Conservation (phyloP, 768 basidiomycete genomes). For the Polyporus arcularius region DNA sequence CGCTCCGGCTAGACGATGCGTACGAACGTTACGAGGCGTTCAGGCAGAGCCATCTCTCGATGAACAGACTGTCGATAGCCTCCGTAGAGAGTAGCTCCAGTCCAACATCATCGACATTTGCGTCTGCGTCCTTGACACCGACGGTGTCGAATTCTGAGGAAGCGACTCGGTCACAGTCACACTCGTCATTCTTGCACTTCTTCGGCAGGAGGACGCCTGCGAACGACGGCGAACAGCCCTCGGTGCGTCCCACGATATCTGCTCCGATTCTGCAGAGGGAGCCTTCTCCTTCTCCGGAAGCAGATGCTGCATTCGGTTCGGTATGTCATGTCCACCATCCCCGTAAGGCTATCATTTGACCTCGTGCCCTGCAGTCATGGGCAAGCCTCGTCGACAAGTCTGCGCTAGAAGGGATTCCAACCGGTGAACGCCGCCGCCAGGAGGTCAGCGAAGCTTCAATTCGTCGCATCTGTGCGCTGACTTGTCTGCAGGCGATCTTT, state of each 20-base stretch:
- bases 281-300: constrained; percentile 38
- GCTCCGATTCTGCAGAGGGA: constrained; percentile 56
- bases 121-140: constrained; percentile 17
- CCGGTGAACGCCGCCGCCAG: constrained; percentile 80
- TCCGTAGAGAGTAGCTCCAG: constrained; percentile 48
- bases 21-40: constrained; percentile 90
- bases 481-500: constrained; percentile 70
- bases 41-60: constrained; percentile 50
- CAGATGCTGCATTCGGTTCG: constrained; percentile 67
- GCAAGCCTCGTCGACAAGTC: constrained; percentile 86
- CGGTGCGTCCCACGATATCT: constrained; percentile 58
- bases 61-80: constrained; percentile 62
- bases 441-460: constrained; percentile 53
- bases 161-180: constrained; percentile 29
- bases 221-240: constrained; percentile 43
- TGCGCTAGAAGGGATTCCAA: constrained; percentile 78
- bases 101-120: constrained; percentile 15
- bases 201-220: constrained; percentile 61
- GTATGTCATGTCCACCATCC: constrained; percentile 37
- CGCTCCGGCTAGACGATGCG: constrained; percentile 67
- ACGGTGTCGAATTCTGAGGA: constrained; percentile 36
- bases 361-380: constrained; percentile 65
- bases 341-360: neutral
- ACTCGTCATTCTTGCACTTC: constrained; percentile 58
- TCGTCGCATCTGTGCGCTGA: neutral